These are phyloP conservation scores for Phylloporus scabripes DNA, from an alignment of 768 basidiomycete genomes.

Conservation along the genomic window DNA sequence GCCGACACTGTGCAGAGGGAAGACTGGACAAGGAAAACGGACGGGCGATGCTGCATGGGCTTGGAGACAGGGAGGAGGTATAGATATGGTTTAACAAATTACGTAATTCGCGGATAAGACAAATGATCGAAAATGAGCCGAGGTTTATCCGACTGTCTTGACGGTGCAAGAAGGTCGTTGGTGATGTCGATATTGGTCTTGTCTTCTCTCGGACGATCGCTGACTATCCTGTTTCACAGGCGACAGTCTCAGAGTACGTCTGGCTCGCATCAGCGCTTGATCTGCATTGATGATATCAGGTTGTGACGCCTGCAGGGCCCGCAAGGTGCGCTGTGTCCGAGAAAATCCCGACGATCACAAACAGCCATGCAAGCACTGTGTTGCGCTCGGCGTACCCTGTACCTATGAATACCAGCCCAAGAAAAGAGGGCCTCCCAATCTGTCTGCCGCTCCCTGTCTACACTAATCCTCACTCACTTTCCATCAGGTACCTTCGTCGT, in stretches of 20 bases:
- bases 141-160: conserved; percentile 47
- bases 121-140: conserved; percentile 33
- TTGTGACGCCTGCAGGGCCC: conserved; percentile 81
- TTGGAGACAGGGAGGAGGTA: conserved; percentile 12
- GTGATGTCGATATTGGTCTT: conserved; percentile 35
- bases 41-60: conserved; percentile 17
- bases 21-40: conserved; percentile 18
- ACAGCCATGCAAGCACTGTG: conserved; percentile 82
- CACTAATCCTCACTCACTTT: not conserved
- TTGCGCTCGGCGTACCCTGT: conserved; percentile 75
- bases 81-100: conserved; percentile 10
- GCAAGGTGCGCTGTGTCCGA: conserved; percentile 80
- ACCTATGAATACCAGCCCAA: conserved; percentile 93
- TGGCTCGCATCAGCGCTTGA: conserved; percentile 19
- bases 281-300: conserved; percentile 40
- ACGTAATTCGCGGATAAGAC: conserved; percentile 2
- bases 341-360: conserved; percentile 75
- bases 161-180: not conserved
- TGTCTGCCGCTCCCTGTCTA: conserved; percentile 44
- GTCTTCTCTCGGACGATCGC: conserved; percentile 23
- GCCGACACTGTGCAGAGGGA: conserved; percentile 23
- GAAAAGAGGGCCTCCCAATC: conserved; percentile 88
- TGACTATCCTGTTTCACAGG: conserved; percentile 42
- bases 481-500: conserved; percentile 63
- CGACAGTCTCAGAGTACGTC: conserved; percentile 78